phyloP scores from a whole-genome alignment of 2,329 filamentous ascomycete species.

The Penicillium carneum region DNA sequence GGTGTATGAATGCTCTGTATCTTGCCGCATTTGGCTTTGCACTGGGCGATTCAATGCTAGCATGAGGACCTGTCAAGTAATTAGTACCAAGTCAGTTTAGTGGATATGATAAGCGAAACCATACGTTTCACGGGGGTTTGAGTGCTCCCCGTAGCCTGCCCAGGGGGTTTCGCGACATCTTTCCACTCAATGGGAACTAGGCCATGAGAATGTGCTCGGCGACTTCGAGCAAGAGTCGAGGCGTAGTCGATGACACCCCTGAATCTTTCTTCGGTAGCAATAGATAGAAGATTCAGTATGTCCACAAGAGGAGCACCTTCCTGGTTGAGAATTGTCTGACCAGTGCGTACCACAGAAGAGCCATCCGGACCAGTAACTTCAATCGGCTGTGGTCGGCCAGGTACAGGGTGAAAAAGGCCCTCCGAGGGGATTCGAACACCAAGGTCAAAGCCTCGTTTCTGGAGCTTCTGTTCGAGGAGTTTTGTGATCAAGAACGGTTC shows the following conservation, averaged over 20 bases:
- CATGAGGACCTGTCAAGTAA: slow-evolving; percentile 44
- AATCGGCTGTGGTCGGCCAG: slow-evolving; percentile 53
- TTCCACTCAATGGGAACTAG: slow-evolving; percentile 77
- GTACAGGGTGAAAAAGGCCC: slow-evolving; percentile 58
- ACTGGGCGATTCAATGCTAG: slow-evolving; percentile 52
- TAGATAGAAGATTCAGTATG: slow-evolving; percentile 80
- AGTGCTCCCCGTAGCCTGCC: slow-evolving; percentile 47
- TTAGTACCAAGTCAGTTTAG: slow-evolving; percentile 23
- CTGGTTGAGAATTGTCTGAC: slow-evolving; percentile 76
- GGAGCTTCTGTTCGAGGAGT: slow-evolving; percentile 61
- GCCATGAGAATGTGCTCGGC: slow-evolving; percentile 81
- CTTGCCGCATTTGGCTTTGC: slow-evolving; percentile 56
- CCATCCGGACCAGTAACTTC: slow-evolving; percentile 68
- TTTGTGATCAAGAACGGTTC: slow-evolving; percentile 76
- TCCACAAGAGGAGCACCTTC: slow-evolving; percentile 73
- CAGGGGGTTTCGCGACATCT: slow-evolving; percentile 65
- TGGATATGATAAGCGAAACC: slow-evolving; percentile 19
- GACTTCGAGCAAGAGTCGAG: slow-evolving; percentile 70
- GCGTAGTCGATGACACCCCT: slow-evolving; percentile 80
- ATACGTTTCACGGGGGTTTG: slow-evolving; percentile 52
- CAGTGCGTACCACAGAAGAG: slow-evolving; percentile 67
- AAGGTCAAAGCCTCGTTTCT: slow-evolving; percentile 65
- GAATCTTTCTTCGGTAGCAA: slow-evolving; percentile 81
- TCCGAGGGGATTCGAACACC: slow-evolving; percentile 67
- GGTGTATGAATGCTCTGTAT: slow-evolving; percentile 68